Evolutionary conservation across 2,329 filamentous ascomycete species (phyloP), one percentile per base, ranked within the genome.

Genomic region (Chrysoporthe deuterocubensis): DNA sequence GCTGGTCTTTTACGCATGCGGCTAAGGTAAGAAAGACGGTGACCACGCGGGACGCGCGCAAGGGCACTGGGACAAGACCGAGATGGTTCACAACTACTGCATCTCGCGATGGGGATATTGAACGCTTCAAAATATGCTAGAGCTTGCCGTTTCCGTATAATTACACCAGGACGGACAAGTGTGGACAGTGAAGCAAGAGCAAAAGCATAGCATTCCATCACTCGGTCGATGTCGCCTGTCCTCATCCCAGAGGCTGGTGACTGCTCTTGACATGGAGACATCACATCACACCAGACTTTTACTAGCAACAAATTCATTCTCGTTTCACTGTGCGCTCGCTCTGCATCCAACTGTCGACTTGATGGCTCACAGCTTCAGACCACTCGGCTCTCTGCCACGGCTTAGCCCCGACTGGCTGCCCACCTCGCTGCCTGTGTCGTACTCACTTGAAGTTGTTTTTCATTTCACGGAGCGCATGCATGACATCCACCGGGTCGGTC

Each of bases 381-480:
- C 50, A 63, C 59, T 65, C 50, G 68, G 62, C 68, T 67, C 65
- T 65, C 62, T 62, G 40, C 61, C 62, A 63, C 50, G 66, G 64
- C 64, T 69, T 68, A 67, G 66, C 46, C 48, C 59, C 48, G 46
- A 46, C 37, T 64, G 59, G 48, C 40, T 18, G n/a, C 52, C 40
- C 37, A 62, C 44, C 69, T 48, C 59, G 58, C 40, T 37, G 21
- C 9, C 7, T 16, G 43, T 48, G 8, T 60, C 37, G 42, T 34
- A 81, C 84, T 87, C 81, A 87, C 82, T 85, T 86, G 78, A 88
- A 88, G 78, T 84, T 87, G 76, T 96, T 94, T 89, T 98, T 99
- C 90, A 97, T 90, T 79, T 96, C 92, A 65, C 96, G 86, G 74
- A 98, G 81, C 74, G 90, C 90, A 43, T 85, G 86, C 92, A 99